Conservation (phyloP, 352 stramenopile genomes). For the Pythium volutum region DNA sequence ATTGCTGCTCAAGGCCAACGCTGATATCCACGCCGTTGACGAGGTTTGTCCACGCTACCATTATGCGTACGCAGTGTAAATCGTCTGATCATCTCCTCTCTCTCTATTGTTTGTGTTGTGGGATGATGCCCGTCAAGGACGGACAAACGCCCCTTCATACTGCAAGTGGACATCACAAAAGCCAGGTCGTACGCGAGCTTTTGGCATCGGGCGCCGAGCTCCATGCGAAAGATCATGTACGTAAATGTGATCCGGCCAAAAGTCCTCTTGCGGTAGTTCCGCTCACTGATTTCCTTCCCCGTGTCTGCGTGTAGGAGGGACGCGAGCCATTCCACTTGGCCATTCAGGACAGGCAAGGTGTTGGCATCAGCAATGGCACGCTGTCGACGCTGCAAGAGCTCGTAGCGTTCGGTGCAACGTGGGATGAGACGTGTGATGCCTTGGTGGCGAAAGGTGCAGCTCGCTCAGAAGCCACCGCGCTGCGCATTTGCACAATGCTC, state of each 20-base stretch:
- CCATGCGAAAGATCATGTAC: conserved; percentile 1
- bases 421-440: neutral
- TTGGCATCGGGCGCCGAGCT: neutral
- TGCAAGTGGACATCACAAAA: neutral
- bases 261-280: neutral
- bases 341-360: too few relatives aligned
- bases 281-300: neutral
- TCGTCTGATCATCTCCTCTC: neutral
- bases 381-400: neutral
- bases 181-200: neutral
- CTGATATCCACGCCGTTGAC: neutral
- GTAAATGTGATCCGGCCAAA: neutral
- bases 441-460: neutral
- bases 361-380: too few relatives aligned
- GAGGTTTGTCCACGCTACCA: neutral
- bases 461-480: neutral
- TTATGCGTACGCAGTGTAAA: too few relatives aligned
- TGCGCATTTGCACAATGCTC: neutral
- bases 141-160: neutral
- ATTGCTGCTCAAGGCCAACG: neutral
- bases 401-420: neutral
- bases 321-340: neutral
- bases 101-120: too few relatives aligned
- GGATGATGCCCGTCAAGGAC: neutral
- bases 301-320: neutral